Base-by-base conservation (phyloP, 2,329 filamentous ascomycete genomes). In the Colletotrichum sublineola region DNA sequence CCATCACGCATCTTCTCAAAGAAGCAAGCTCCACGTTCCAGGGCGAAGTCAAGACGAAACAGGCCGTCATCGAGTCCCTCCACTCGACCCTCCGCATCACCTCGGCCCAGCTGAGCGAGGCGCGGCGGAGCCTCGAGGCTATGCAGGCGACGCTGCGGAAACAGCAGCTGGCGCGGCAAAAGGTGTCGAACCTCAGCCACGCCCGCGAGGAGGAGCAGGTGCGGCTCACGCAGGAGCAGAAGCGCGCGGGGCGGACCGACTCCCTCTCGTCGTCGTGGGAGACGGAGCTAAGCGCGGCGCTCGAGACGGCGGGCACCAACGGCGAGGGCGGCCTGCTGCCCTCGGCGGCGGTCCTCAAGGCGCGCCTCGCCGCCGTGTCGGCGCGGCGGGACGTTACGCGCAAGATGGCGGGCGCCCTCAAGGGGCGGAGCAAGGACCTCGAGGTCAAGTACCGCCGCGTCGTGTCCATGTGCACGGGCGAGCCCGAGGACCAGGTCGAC, bases 371-470 rank as follows among this genome's bases (percentile, higher is more conserved):
- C 52, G 93, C 93, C 3, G 92, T 97, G 73, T 87, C 89, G 68
- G 84, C 85, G 15, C 91, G 94, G 58, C 94, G 94, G 56, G 86
- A 88, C 53, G 85, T 88, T 24, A 90, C 96, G 15, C 85, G 89
- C 65, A 89, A 90, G 63, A 90, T 92, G 76, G 91, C 94, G 2
- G 87, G 89, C 24, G 88, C 88, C 7, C 87, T 99, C 11, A 92
- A 94, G 79, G 91, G 92, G 40, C 91, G 93, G 72, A 96, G 94
- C 76, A 92, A 91, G 5, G 95, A 97, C 66, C 87, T 97, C 4
- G 96, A 97, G 78, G 87, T 92, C 75, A 94, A 96, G 82, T 98
- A 98, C 80, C 89, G 95, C 36, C 93, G 92, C 75, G 94, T 98
- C 40, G 94, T 99, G 33, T 91, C 93, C 66, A 85, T 98, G 15